Percentiles rank a stretch among this genome's conserved stretches.
These are phyloP conservation scores for Tulasnella sp. DNA, from an alignment of 768 basidiomycete genomes.

Conservation along the genomic window DNA sequence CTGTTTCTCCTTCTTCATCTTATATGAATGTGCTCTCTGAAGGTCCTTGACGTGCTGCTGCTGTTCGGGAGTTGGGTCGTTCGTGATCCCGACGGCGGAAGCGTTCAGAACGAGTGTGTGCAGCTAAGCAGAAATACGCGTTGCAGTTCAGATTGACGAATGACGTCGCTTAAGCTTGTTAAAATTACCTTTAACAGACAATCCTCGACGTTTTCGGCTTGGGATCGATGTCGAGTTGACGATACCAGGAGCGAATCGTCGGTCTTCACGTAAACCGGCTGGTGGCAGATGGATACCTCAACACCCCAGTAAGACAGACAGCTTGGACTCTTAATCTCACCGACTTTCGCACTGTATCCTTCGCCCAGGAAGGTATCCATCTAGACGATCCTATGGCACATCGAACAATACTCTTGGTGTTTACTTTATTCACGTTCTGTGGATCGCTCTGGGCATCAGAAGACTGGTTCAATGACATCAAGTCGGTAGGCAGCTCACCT, in stretches of 20 bases:
- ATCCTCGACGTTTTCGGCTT: slow-evolving; percentile 63
- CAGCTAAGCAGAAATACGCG: slow-evolving; percentile 30
- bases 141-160: background rate
- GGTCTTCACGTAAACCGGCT: slow-evolving; percentile 61
- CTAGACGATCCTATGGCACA: slow-evolving; percentile 38
- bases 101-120: slow-evolving; percentile 40
- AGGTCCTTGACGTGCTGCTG: slow-evolving; percentile 40
- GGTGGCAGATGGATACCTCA: slow-evolving; percentile 8
- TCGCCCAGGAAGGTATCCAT: slow-evolving; percentile 67
- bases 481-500: slow-evolving; percentile 34
- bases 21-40: slow-evolving; percentile 36
- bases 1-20: slow-evolving; percentile 40
- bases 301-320: no score
- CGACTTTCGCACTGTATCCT: slow-evolving; percentile 33
- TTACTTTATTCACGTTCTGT: slow-evolving; percentile 84
- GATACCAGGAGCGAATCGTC: slow-evolving; percentile 56
- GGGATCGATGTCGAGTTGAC: slow-evolving; percentile 61
- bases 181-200: slow-evolving; percentile 49
- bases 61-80: slow-evolving; percentile 44
- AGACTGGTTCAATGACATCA: no score
- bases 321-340: slow-evolving; percentile 29
- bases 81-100: slow-evolving; percentile 28
- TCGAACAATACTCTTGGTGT: slow-evolving; percentile 62
- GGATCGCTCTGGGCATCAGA: background rate
- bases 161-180: slow-evolving; percentile 5